Percentiles rank a stretch among this genome's conserved stretches.
Evolutionary conservation across 2,329 filamentous ascomycete species (phyloP).

Genomic region (Nigrospora osmanthi): DNA sequence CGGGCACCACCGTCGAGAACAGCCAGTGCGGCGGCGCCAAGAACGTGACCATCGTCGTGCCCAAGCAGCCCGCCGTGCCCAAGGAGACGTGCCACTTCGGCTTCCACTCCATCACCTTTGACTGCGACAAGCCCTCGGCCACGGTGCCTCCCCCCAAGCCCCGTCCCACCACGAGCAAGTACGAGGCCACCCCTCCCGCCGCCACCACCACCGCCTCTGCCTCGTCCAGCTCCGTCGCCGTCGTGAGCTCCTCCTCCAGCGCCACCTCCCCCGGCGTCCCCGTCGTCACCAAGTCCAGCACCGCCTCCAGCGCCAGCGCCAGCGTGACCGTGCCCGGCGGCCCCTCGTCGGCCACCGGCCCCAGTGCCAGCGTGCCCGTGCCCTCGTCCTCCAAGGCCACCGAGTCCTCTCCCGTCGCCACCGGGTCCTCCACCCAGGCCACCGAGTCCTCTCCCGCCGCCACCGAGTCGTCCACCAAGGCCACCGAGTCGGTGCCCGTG

Average conservation of each 20-base stretch:
- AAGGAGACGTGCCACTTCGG: slow-evolving; percentile 60
- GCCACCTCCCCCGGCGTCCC: slow-evolving; percentile 6
- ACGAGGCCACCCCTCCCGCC: slow-evolving; percentile 12
- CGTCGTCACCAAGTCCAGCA: slow-evolving; percentile 6
- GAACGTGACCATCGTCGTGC: slow-evolving; percentile 65
- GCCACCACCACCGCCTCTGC: slow-evolving; percentile 12
- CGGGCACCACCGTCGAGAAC: slow-evolving; percentile 69
- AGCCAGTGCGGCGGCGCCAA: slow-evolving; percentile 87
- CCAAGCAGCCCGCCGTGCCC: slow-evolving; percentile 47
- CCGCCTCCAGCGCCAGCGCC: slow-evolving; percentile 8
- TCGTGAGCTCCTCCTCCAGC: slow-evolving; percentile 4
- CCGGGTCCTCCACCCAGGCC: slow-evolving; percentile 5
- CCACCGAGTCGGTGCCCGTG: slow-evolving; percentile 2
- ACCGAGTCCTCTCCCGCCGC: slow-evolving; percentile 5
- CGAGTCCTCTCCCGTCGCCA: slow-evolving; percentile 13
- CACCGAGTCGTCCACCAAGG: slow-evolving; percentile 6
- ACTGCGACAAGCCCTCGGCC: slow-evolving; percentile 47
- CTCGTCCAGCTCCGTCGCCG: slow-evolving; percentile 10
- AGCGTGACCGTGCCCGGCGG: slow-evolving; percentile 8
- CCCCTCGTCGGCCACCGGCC: slow-evolving; percentile 4
- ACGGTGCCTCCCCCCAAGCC: slow-evolving; percentile 15
- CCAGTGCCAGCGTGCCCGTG: slow-evolving; percentile 5
- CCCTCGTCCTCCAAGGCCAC: slow-evolving; percentile 4
- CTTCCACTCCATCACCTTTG: slow-evolving; percentile 67
- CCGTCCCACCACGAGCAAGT: slow-evolving; percentile 5